Conservation (phyloP, 352 stramenopile species). For the Globisporangium yorkense region DNA sequence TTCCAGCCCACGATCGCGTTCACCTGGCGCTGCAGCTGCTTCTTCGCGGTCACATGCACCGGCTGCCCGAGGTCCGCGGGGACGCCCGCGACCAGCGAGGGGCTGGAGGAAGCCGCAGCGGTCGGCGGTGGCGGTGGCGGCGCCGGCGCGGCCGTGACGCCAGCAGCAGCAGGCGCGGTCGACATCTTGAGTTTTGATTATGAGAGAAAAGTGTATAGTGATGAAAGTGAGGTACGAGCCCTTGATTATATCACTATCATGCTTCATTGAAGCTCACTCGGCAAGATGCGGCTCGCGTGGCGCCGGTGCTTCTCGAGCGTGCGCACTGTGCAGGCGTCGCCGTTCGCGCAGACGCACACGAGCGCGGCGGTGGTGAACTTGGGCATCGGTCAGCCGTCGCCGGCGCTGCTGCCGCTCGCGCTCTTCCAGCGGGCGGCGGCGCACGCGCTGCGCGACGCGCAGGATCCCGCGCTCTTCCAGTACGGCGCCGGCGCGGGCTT, state of each 20-base stretch:
- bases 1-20: conserved; percentile 80
- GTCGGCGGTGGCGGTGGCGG: not conserved
- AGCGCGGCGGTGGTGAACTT: conserved; percentile 73
- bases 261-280: no score
- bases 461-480: conserved; percentile 62
- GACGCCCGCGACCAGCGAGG: conserved; percentile 35
- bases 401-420: conserved; percentile 65
- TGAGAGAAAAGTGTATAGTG: not conserved
- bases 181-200: not conserved
- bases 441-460: conserved; percentile 37
- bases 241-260: not conserved
- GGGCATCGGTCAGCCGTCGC: conserved; percentile 75
- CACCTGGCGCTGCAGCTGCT: conserved; percentile 77
- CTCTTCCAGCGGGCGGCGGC: conserved; percentile 45
- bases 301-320: conserved; percentile 3
- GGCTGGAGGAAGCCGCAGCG: conserved; percentile 4
- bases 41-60: conserved; percentile 66
- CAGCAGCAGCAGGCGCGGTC: not conserved
- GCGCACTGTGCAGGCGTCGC: conserved; percentile 46
- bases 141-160: not conserved
- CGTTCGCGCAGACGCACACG: conserved; percentile 64
- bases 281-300: not conserved
- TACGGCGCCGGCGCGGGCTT: conserved; percentile 75
- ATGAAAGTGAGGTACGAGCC: not conserved
- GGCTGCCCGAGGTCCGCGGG: conserved; percentile 59